Percentiles rank a stretch among this genome's conserved stretches.
Evolutionary conservation across 78 protist species (phyloP).

Genomic region (Anaeramoeba flamelloides): DNA sequence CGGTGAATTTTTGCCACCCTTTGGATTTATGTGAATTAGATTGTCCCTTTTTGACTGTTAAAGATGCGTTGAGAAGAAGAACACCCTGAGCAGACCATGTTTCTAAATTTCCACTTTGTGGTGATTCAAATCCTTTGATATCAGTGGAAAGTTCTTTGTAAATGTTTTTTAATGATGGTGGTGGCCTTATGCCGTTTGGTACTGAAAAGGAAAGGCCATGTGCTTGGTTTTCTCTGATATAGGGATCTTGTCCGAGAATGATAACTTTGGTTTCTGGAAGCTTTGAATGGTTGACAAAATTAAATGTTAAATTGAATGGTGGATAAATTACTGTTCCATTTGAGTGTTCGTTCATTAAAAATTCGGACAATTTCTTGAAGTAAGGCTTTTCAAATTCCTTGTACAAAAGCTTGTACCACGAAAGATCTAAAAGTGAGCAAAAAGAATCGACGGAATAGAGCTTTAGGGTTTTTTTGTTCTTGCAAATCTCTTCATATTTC

Average conservation of each 20-base stretch:
- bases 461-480: too few species aligned
- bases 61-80: conserved; percentile 42
- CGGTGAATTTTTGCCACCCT: conserved; percentile 59
- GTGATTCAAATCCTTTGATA: conserved; percentile 15
- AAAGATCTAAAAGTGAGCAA: too few species aligned
- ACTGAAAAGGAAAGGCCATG: conserved; percentile 70
- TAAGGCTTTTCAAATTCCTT: conserved; percentile 7
- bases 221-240: conserved; percentile 52
- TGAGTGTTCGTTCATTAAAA: not conserved
- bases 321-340: not conserved
- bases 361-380: not conserved
- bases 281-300: too few species aligned
- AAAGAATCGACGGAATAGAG: too few species aligned
- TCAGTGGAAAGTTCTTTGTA: conserved; percentile 41
- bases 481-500: too few species aligned
- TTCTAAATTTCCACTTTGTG: conserved; percentile 40
- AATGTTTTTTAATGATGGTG: conserved; percentile 47
- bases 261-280: too few species aligned
- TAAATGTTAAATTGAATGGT: not conserved
- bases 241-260: conserved; percentile 71
- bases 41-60: conserved; percentile 41
- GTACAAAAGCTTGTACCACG: not conserved
- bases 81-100: conserved; percentile 72
- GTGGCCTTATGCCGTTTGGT: conserved; percentile 17
- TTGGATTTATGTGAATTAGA: conserved; percentile 37